A percentile compares a stretch with the other conserved stretches of the same genome.
phyloP scores from a whole-genome alignment of 2,329 filamentous ascomycete genomes.

The Xylariaceae sp. region DNA sequence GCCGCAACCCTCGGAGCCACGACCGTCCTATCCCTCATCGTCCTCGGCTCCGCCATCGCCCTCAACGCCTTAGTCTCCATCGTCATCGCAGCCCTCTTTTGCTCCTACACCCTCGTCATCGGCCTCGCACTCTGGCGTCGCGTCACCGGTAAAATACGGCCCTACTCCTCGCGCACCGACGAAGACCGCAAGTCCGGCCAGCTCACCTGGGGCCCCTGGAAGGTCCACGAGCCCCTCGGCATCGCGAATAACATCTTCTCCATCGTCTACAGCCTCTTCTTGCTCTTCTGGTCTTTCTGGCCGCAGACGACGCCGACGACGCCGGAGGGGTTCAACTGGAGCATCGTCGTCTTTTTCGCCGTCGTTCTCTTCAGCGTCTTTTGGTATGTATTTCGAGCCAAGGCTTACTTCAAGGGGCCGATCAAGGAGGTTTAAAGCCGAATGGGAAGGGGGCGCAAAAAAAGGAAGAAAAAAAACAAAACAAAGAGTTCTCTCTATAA shows the following conservation, averaged over 20 bases:
- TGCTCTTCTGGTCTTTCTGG: slow-evolving; percentile 54
- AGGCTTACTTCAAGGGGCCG: slow-evolving; percentile 42
- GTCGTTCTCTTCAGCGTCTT: slow-evolving; percentile 40
- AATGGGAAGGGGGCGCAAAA: not conserved
- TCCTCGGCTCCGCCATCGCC: slow-evolving; percentile 29
- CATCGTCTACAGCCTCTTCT: slow-evolving; percentile 46
- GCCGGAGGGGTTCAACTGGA: slow-evolving; percentile 42
- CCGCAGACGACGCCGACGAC: slow-evolving; percentile 33
- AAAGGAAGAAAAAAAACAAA: not conserved
- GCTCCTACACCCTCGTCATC: slow-evolving; percentile 38
- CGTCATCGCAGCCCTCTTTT: slow-evolving; percentile 38
- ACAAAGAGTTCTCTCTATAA: not conserved
- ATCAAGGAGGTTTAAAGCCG: slow-evolving; percentile 22
- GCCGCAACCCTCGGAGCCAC: slow-evolving; percentile 19
- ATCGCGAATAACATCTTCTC: slow-evolving; percentile 50
- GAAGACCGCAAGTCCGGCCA: not conserved
- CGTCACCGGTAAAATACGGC: slow-evolving; percentile 27
- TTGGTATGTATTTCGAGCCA: slow-evolving; percentile 41
- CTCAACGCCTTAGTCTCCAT: slow-evolving; percentile 43
- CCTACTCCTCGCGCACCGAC: slow-evolving; percentile 6
- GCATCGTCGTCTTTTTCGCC: slow-evolving; percentile 39
- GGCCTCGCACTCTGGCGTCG: slow-evolving; percentile 38
- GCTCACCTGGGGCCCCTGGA: slow-evolving; percentile 50
- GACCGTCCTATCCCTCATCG: slow-evolving; percentile 25
- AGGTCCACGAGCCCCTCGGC: slow-evolving; percentile 44